Evolutionary conservation across 371 early-diverging fungal genomes (phyloP), one percentile per base, ranked within the genome.

Genomic region (Syncephalastrum sp.): DNA sequence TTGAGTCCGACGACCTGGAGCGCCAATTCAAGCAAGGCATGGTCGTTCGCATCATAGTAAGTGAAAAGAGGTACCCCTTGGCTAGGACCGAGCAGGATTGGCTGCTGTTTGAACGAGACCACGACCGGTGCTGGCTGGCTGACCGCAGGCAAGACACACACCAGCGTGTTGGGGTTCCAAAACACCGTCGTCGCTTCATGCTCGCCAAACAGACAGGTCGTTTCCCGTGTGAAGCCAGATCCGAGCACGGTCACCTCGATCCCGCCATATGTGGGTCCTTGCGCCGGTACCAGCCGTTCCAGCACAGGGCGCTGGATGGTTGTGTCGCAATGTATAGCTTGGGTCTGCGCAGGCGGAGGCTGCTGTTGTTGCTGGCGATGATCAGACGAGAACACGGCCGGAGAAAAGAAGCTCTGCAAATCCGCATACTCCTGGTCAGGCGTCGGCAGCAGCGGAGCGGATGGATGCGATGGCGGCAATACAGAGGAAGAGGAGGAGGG

Each of bases 241-340:
- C 94, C 94, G 5, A 89, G 59, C 3, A 94, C 60, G 5, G 92
- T 90, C 25, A 92, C 81, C 49, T 88, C 89, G 3, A 82, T 64
- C 3, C 93, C 93, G 33, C 94, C 94, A 56, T 81, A 85, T 6
- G 89, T 79, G 1, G 94, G 91, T 0, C 94, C 94, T 57, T 88
- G 85, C 5, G 79, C 67, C 3, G 92, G 92, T 19, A 85, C 79
- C 25, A 89, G 64, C 41, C 86, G 84, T 29, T 84, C 80, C 10
- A 90, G 46, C 42, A 33, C 38, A 33, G 38, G 38, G 2, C 38
- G 38, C 2, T 33, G 38, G 38, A 33, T 12, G 10, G 12, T 10
- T 33, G 38, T 33, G 38, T 33, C 38, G 5, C 8, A 12, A 33
- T 33, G 38, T 0, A 33, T 10, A 2, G 38, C 38, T 33, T 33